phyloP scores from a whole-genome alignment of 352 stramenopile genomes.

The Phytophthora megakarya region DNA sequence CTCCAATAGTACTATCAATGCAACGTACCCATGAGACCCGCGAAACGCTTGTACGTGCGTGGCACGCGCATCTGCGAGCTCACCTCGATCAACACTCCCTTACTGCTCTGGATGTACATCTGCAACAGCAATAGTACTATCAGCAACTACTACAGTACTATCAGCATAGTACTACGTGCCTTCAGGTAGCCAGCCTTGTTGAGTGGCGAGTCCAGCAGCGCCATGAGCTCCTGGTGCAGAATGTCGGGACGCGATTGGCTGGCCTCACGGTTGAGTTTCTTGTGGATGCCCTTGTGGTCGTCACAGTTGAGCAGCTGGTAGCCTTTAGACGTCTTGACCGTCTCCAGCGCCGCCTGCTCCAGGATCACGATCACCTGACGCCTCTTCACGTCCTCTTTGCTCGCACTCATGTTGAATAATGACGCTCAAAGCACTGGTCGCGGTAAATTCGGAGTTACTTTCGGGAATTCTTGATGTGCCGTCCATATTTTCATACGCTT shows the following conservation, averaged over 20 bases:
- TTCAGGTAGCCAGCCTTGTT: conserved; percentile 99
- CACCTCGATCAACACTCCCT: conserved; percentile 98
- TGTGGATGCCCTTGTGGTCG: conserved; percentile 96
- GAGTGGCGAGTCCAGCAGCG: conserved; percentile 97
- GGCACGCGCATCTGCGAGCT: conserved; percentile 98
- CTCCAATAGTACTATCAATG: conserved; percentile 1
- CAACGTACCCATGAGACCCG: conserved; percentile 93
- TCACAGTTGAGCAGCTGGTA: conserved; percentile 99
- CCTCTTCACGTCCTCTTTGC: conserved; percentile 77
- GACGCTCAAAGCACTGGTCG: conserved; percentile 21
- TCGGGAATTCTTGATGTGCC: no score
- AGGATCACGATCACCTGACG: conserved; percentile 97
- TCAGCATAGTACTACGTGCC: conserved; percentile 35
- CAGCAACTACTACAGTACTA: conserved; percentile 1
- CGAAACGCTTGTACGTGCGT: conserved; percentile 99
- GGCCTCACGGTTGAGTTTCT: conserved; percentile 96
- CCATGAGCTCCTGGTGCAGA: conserved; percentile 98
- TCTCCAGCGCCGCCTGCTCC: conserved; percentile 98
- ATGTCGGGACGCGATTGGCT: conserved; percentile 98
- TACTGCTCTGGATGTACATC: conserved; percentile 96
- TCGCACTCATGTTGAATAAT: conserved; percentile 38
- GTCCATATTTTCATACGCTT: no score
- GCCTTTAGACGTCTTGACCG: conserved; percentile 98
- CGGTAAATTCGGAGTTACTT: background rate
- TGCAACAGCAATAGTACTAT: conserved; percentile 11